Evolutionary conservation across 805 yeast genomes (phyloP).

Genomic region (Ogataea trehaloabstinens): DNA sequence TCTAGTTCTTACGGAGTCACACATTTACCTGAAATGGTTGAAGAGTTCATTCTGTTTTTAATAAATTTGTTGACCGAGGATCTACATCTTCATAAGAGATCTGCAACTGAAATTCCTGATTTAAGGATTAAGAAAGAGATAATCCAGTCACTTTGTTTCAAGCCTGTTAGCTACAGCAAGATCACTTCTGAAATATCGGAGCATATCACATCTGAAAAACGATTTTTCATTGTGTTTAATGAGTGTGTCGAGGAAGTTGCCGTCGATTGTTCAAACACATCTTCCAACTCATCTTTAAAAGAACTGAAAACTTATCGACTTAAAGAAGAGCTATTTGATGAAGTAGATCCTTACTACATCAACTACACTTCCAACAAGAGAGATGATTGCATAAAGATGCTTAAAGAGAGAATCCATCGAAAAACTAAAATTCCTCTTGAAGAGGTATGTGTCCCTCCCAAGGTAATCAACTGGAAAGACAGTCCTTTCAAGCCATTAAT

Average conservation of each 20-base stretch:
- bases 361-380: constrained; percentile 75
- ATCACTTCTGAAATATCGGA: constrained; percentile 72
- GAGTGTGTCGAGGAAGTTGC: constrained; percentile 54
- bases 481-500: constrained; percentile 45
- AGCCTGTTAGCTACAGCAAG: constrained; percentile 68
- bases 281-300: constrained; percentile 41
- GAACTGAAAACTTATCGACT: constrained; percentile 65
- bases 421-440: constrained; percentile 35
- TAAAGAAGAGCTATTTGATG: constrained; percentile 49
- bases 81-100: constrained; percentile 48
- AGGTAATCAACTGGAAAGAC: constrained; percentile 34
- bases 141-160: constrained; percentile 80
- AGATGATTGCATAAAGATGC: constrained; percentile 73
- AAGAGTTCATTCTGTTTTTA: constrained; percentile 71
- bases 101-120: constrained; percentile 48
- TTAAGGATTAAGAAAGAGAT: constrained; percentile 63
- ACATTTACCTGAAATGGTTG: constrained; percentile 51
- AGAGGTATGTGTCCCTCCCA: constrained; percentile 60
- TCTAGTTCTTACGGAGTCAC: constrained; percentile 40
- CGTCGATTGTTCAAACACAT: constrained; percentile 26
- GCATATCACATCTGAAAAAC: constrained; percentile 65
- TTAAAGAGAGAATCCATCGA: constrained; percentile 50
- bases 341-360: constrained; percentile 79
- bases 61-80: constrained; percentile 70
- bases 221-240: constrained; percentile 61